Conservation (phyloP, 345 rosid species). For the Aurinia saxatilis region DNA sequence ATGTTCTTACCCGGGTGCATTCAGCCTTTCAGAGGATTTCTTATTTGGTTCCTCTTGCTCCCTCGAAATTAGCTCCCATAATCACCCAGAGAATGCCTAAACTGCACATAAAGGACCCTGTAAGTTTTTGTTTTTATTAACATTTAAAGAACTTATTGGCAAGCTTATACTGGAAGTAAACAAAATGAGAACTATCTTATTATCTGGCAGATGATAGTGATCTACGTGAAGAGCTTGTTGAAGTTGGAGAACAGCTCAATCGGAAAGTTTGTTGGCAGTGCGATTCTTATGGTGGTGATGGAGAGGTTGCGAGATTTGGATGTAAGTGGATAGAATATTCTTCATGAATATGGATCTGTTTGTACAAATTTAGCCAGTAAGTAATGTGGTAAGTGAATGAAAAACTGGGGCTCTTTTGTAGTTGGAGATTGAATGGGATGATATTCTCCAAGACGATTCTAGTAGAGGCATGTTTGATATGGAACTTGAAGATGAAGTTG, state of each 20-base stretch:
- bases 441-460: constrained; percentile 56
- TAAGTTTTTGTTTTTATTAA: constrained; percentile 27
- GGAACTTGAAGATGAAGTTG: constrained; percentile 62
- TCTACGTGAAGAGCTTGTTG: constrained; percentile 73
- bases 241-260: constrained; percentile 64
- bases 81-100: constrained; percentile 56
- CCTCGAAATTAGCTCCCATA: constrained; percentile 44
- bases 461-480: constrained; percentile 72
- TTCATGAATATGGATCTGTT: not conserved
- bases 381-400: not conserved
- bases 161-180: not conserved
- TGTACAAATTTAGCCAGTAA: not conserved
- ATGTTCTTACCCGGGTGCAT: constrained; percentile 73
- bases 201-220: constrained; percentile 30
- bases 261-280: constrained; percentile 62
- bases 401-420: constrained; percentile 15
- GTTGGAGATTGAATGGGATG: constrained; percentile 85
- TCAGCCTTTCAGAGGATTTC: constrained; percentile 48
- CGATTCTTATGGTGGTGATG: constrained; percentile 62
- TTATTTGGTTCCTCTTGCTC: constrained; percentile 68
- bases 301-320: constrained; percentile 80
- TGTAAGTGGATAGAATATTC: constrained; percentile 42
- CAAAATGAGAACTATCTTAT: not conserved
- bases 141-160: not conserved
- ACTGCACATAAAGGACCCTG: constrained; percentile 38